Base-by-base conservation (phyloP, 1,284 basidiomycete species). In the Tilletia horrida region DNA sequence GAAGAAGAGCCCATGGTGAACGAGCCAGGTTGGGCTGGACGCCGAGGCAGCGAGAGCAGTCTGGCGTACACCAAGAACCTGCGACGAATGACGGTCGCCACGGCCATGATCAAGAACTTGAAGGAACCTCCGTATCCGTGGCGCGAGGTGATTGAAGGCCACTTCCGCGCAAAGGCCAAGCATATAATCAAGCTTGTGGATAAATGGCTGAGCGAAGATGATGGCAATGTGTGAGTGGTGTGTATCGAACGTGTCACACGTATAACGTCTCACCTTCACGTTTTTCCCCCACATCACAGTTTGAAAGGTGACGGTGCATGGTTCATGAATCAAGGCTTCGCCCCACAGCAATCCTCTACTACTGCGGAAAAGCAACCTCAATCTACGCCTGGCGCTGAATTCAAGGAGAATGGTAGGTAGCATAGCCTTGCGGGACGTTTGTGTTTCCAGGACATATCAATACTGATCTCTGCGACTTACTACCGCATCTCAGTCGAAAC, bases 1-100 rank as follows among this genome's bases (percentile, higher is more conserved):
- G 90, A 70, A 21, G 91, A 93, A 13, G 91, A 93, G 74, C 91
- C 92, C 4, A 92, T 91, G 78, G 81, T 91, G 67, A 93, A 93
- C 74, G 93, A 96, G 82, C 93, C 93, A 14, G 91, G 72, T 52
- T 48, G 25, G 66, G 66, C 42, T 63, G 13, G 29, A 7, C 21
- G 1, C 4, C 42, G 23, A 14, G 52, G 64, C 8, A 59, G n/a
- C 45, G 7, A n/a, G 18, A 1, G 50, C 7, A 40, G 23, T 21
- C 9, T 14, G 21, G 18, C 42, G 7, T 65, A 68, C 47, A 48
- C 18, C 11, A 40, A 27, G 31, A 66, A 68, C 27, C 2, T 44
- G 4, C 59, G 67, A 9, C 64, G 67, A 14, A 66, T 65, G 59
- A 66, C 67, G 23, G 64, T 66, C 7, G 40, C 27, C 4, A 27